These are phyloP conservation scores for Amorphotheca resinae DNA, from an alignment of 495 filamentous ascomycete species.

Conservation along the genomic window DNA sequence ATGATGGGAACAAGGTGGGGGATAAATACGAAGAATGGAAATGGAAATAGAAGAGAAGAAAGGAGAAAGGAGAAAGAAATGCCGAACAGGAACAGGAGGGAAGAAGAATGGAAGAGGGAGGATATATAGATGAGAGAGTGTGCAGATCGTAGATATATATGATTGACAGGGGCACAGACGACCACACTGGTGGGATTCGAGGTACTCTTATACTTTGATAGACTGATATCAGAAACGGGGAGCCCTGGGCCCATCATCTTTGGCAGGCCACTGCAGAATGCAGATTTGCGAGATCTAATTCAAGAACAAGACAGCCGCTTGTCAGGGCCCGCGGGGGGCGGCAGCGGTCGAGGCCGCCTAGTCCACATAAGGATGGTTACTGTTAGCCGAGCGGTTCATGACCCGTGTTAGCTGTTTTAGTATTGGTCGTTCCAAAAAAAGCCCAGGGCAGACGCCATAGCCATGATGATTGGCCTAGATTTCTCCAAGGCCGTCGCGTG, in stretches of 20 bases:
- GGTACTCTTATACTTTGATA: too few species aligned
- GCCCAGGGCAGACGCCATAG: not conserved
- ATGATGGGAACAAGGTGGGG: slow-evolving; percentile 22
- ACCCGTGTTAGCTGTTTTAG: too few species aligned
- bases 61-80: not conserved
- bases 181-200: not conserved
- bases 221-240: too few species aligned
- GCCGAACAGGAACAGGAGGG: not conserved
- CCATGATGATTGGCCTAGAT: not conserved
- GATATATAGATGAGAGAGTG: not conserved
- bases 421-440: too few species aligned
- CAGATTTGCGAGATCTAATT: too few species aligned
- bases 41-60: not conserved
- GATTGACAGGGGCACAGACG: not conserved
- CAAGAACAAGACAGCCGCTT: too few species aligned
- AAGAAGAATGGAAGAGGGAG: not conserved
- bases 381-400: too few species aligned
- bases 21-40: slow-evolving; percentile 22
- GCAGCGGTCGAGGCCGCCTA: too few species aligned
- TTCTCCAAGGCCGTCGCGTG: not conserved
- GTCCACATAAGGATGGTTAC: too few species aligned
- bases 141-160: not conserved
- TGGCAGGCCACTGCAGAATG: too few species aligned
- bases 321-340: too few species aligned
- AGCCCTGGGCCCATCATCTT: too few species aligned